Base-by-base conservation (phyloP, 495 filamentous ascomycete genomes). In the Copromyces sp. region DNA sequence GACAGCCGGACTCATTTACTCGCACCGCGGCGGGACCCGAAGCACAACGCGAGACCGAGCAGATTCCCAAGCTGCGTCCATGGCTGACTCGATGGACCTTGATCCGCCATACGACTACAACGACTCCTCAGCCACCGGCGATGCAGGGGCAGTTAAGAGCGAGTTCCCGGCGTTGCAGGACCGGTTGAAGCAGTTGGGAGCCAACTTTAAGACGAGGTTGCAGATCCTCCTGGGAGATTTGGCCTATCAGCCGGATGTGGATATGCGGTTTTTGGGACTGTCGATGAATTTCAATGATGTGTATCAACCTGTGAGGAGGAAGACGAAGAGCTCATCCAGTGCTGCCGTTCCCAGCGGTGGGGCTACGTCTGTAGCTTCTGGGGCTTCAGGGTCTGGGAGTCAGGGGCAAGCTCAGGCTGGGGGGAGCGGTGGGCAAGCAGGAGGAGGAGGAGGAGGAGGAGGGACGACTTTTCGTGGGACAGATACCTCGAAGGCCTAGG, bases 211-310 rank as follows among this genome's bases (percentile, higher is more conserved):
- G 70, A 85, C 86, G 0, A 86, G 91, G 39, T 84, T 98, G 68
- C 94, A 94, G 76, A 84, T 93, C 38, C 83, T 99, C 35, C 84
- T 99, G 40, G 93, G 94, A 11, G 96, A 98, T 81, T 80, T 99
- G 72, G 89, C 93, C 9, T 93, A 95, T 78, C 96, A 98, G 83
- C 92, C 94, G 14, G 96, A 99, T 80, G 90, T 92, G 73, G 95
- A 98, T 76, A 94, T 99, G 92, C 87, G 94, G 53, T 97, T 98
- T 83, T 83, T 99, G 73, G 96, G 92, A 11, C 93, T 97, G 68
- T 92, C 95, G 29, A 97, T 99, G 93, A 99, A 98, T 79, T 99
- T 99, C 79, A 99, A 99, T 81, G 94, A 98, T 80, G 93, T 97
- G 9, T 98, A 98, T 82, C 86, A 91, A 80, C 91, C 92, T 4